Conservation (phyloP, 2,329 filamentous ascomycete genomes). For the Claviceps sp. region DNA sequence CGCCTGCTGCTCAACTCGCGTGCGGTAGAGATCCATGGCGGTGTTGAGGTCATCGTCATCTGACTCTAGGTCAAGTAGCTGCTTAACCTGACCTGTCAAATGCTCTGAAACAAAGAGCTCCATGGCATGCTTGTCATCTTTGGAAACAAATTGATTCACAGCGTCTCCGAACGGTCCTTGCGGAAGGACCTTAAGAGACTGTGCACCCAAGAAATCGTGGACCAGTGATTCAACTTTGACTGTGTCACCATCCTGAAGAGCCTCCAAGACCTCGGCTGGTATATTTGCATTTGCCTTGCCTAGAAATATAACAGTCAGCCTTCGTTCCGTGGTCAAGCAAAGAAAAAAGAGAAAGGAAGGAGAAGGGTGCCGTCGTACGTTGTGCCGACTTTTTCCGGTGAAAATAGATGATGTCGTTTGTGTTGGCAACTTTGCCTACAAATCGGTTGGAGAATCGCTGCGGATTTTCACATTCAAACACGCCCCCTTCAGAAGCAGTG, state of each 20-base stretch:
- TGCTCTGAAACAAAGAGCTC: constrained; percentile 65
- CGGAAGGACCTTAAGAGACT: constrained; percentile 84
- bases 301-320: constrained; percentile 1
- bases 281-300: constrained; percentile 29
- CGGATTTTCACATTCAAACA: constrained; percentile 86
- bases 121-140: constrained; percentile 90
- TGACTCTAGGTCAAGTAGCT: constrained; percentile 51
- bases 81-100: constrained; percentile 54
- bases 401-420: constrained; percentile 86
- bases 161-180: constrained; percentile 89
- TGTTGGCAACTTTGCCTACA: constrained; percentile 79
- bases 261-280: constrained; percentile 49
- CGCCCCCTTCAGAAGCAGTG: constrained; percentile 68
- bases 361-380: constrained; percentile 11
- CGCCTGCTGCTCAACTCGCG: constrained; percentile 58
- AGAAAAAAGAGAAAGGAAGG: background rate
- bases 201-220: constrained; percentile 70
- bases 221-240: constrained; percentile 85
- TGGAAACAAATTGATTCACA: constrained; percentile 83
- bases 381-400: constrained; percentile 68
- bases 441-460: constrained; percentile 94
- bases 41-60: constrained; percentile 54
- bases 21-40: constrained; percentile 61
- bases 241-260: constrained; percentile 43
- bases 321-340: background rate